These are phyloP conservation scores for Penicillium atrosanguineum DNA, from an alignment of 495 filamentous ascomycete species.

Conservation along the genomic window DNA sequence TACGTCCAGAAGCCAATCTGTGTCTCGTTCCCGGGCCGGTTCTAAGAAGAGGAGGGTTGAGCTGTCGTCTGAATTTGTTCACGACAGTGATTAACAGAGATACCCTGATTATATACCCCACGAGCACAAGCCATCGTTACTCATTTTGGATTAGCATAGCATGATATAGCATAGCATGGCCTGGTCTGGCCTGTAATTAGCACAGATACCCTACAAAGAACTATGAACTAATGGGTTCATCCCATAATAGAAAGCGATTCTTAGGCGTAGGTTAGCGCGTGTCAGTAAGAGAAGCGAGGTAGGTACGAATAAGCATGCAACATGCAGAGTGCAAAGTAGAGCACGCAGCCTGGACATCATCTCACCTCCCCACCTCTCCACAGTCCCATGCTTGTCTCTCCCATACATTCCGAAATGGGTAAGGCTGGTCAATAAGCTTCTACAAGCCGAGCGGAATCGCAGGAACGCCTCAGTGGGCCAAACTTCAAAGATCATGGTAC, in stretches of 20 bases:
- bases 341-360: not conserved
- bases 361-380: constrained; percentile 10
- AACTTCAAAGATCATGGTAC: constrained; percentile 23
- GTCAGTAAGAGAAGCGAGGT: not conserved
- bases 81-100: not conserved
- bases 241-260: not conserved
- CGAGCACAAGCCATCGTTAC: not conserved
- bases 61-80: not conserved
- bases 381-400: constrained; percentile 8
- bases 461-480: constrained; percentile 5
- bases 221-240: not conserved
- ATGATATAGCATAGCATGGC: too few relatives aligned
- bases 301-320: too few relatives aligned
- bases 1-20: too few relatives aligned
- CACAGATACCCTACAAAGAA: not conserved
- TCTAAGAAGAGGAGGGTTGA: not conserved
- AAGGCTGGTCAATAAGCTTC: constrained; percentile 8
- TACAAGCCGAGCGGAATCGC: constrained; percentile 2
- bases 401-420: constrained; percentile 2
- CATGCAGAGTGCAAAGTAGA: not conserved
- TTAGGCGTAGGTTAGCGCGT: not conserved
- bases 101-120: not conserved
- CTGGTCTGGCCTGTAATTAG: not conserved
- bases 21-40: too few relatives aligned
- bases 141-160: not conserved